Base-by-base conservation (phyloP, 257 asterid genomes). In the Anisodus tanguticus region DNA sequence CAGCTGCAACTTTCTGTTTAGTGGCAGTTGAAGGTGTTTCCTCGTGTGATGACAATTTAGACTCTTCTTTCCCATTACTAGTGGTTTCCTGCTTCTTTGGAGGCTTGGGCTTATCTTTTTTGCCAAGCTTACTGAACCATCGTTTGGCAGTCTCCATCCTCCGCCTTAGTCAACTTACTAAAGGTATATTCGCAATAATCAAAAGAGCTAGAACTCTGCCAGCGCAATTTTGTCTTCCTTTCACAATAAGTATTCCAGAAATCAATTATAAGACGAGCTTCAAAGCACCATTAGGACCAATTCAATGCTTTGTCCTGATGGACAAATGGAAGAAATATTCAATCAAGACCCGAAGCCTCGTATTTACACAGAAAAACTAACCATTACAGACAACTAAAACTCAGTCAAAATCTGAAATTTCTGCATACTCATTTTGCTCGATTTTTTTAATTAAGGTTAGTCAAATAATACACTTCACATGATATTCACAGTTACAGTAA, bases 21-120 rank as follows among this genome's bases (percentile, higher is more conserved):
- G 99, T 95, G 74, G 99, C 98, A 90, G 85, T 91, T n/a, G 99
- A 95, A 79, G 99, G 97, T 43, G 88, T 82, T 79, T 93, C 99
- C 71, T 95, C 99, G 81, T 74, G 85, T 82, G 86, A 84, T 41
- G 92, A 88, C 76, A 93, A 82, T 88, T 88, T 91, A 37, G 91
- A 81, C 68, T 91, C 97, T 85, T 94, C 98, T 84, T 89, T 92
- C 79, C 89, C 95, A 85, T 88, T 88, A 69, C 90, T 84, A 26
- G 88, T 87, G 66, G 92, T 80, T 71, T 95, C 98, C 82, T 92
- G 90, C 90, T 90, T 93, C 91, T 91, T 92, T 72, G 95, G 86
- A 60, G 92, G 81, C 93, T 88, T 93, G 53, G 87, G 91, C 89
- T 94, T 95, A 82, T 94, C 99, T 87, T 91, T 95, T 15, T 91